Percentiles rank a stretch among this genome's conserved stretches.
Evolutionary conservation across 106 monocot species (phyloP).

Genomic region (Dactylorhiza incarnata): DNA sequence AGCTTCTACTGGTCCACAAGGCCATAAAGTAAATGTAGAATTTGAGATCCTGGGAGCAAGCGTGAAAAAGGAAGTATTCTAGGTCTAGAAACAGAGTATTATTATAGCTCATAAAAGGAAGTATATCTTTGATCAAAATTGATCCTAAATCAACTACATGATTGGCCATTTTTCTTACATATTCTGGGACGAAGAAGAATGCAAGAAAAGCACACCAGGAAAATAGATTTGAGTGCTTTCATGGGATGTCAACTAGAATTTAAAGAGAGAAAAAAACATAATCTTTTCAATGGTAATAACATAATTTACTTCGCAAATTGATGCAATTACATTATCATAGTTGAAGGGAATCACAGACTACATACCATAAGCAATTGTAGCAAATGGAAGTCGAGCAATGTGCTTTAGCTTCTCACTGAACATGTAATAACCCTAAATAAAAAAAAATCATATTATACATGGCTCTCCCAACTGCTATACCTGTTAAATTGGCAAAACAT

Average conservation of each 20-base stretch:
- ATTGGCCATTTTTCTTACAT: too few relatives aligned
- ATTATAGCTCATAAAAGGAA: too few relatives aligned
- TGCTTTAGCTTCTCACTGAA: constrained; percentile 92
- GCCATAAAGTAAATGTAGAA: neutral
- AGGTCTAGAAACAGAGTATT: too few relatives aligned
- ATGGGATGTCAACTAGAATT: neutral
- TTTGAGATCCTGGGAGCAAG: neutral
- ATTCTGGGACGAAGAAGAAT: too few relatives aligned
- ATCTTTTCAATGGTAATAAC: neutral
- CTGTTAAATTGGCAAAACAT: neutral
- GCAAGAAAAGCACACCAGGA: neutral
- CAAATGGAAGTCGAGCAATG: constrained; percentile 80
- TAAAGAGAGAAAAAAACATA: neutral
- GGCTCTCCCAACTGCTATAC: neutral
- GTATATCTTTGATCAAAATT: too few relatives aligned
- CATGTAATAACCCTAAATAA: constrained; percentile 81
- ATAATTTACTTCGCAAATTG: neutral
- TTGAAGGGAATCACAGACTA: neutral
- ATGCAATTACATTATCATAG: neutral
- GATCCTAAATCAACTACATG: too few relatives aligned
- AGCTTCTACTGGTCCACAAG: neutral
- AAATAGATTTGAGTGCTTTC: neutral
- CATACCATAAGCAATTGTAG: constrained; percentile 66
- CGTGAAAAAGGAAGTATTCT: neutral
- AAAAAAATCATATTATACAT: constrained; percentile 12